Evolutionary conservation across 2,329 filamentous ascomycete genomes (phyloP).

Genomic region (Cladosporium halotolerans): DNA sequence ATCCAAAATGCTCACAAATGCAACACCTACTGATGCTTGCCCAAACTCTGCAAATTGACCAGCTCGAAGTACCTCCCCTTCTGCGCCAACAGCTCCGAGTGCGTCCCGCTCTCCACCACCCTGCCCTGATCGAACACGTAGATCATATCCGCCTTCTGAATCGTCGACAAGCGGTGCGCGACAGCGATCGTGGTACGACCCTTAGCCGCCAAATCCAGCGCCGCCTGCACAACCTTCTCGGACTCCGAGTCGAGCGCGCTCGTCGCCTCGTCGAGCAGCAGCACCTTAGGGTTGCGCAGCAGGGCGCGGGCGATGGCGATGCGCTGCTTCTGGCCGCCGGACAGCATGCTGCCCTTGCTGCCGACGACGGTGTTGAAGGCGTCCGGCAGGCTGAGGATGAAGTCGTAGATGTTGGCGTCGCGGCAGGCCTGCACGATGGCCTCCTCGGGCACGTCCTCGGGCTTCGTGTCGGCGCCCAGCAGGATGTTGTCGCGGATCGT

Average conservation of each 20-base stretch:
- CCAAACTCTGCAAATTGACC: slow-evolving; percentile 34
- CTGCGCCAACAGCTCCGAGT: slow-evolving; percentile 49
- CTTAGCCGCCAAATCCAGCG: slow-evolving; percentile 74
- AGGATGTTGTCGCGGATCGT: slow-evolving; percentile 87
- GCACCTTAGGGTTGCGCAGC: slow-evolving; percentile 80
- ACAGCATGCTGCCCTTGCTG: slow-evolving; percentile 76
- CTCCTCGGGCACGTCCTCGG: slow-evolving; percentile 63
- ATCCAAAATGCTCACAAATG: neutral
- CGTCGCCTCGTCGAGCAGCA: slow-evolving; percentile 74
- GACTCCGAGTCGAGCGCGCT: slow-evolving; percentile 64
- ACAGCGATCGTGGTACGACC: slow-evolving; percentile 76
- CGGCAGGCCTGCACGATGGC: slow-evolving; percentile 72
- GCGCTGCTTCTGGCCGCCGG: slow-evolving; percentile 90
- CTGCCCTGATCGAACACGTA: slow-evolving; percentile 92
- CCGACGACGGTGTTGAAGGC: slow-evolving; percentile 54
- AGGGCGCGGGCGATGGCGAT: slow-evolving; percentile 88
- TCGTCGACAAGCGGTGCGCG: slow-evolving; percentile 84
- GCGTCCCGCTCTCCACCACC: slow-evolving; percentile 78
- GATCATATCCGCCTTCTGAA: slow-evolving; percentile 89
- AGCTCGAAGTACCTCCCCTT: slow-evolving; percentile 37
- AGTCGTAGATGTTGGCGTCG: slow-evolving; percentile 89
- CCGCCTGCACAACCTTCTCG: slow-evolving; percentile 74
- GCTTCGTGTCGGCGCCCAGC: slow-evolving; percentile 56
- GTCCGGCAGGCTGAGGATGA: slow-evolving; percentile 73
- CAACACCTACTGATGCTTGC: slow-evolving; percentile 12